These are phyloP conservation scores for Penicillium tannophilum DNA, from an alignment of 495 filamentous ascomycete genomes.

Conservation along the genomic window DNA sequence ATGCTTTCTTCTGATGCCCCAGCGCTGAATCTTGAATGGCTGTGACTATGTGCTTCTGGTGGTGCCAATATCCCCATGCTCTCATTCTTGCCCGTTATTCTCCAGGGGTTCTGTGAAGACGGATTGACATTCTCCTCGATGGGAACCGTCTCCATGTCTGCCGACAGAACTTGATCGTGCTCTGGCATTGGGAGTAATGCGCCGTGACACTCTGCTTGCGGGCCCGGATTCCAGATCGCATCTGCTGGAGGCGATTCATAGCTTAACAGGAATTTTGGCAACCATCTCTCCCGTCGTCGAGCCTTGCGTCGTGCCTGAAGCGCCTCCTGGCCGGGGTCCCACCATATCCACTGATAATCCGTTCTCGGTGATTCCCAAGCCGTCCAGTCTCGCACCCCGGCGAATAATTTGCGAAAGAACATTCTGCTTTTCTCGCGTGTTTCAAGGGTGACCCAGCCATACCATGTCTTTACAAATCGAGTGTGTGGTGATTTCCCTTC, in stretches of 20 bases:
- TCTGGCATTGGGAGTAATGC: slow-evolving; percentile 6
- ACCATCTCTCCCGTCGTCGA: slow-evolving; percentile 18
- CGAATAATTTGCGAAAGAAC: slow-evolving; percentile 21
- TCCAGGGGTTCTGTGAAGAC: background rate
- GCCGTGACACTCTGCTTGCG: slow-evolving; percentile 17
- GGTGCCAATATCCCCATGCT: background rate
- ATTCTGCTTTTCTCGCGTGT: slow-evolving; percentile 37
- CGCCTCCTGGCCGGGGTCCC: slow-evolving; percentile 38
- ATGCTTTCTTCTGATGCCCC: background rate
- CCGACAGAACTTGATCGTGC: background rate
- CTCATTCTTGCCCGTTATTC: background rate
- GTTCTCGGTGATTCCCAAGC: slow-evolving; percentile 39
- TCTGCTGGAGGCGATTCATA: slow-evolving; percentile 30
- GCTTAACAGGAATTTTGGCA: slow-evolving; percentile 31
- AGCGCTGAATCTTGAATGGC: background rate
- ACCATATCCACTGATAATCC: slow-evolving; percentile 47
- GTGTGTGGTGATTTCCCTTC: slow-evolving; percentile 32
- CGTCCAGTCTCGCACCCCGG: slow-evolving; percentile 26
- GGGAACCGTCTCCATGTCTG: background rate
- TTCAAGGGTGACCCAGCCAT: slow-evolving; percentile 44
- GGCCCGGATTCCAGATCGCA: slow-evolving; percentile 32
- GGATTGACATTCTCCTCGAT: background rate
- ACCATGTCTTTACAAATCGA: slow-evolving; percentile 49
- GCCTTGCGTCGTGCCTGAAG: slow-evolving; percentile 19
- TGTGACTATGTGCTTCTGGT: background rate